A percentile compares a stretch with the other conserved stretches of the same genome.
These are phyloP conservation scores for Paratinospora sagittata DNA, from an alignment of 164 flowering plant species.

Conservation along the genomic window DNA sequence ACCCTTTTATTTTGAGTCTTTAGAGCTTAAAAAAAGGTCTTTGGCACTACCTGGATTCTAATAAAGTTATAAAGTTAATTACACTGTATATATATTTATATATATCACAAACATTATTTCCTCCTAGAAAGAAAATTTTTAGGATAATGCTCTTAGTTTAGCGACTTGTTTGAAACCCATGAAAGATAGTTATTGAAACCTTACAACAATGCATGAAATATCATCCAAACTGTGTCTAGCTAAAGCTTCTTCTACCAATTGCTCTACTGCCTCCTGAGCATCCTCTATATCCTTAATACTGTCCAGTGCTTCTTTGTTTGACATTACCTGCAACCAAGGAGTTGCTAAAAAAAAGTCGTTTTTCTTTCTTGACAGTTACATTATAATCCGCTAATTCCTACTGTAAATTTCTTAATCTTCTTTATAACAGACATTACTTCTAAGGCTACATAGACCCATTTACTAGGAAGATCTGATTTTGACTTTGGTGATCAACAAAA, in stretches of 20 bases:
- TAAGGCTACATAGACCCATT: no score
- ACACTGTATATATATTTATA: background rate
- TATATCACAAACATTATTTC: background rate
- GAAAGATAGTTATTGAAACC: background rate
- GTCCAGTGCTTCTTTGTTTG: background rate
- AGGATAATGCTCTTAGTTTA: background rate
- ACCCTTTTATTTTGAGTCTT: no score
- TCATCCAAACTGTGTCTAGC: slow-evolving; percentile 5
- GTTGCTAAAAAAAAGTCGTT: background rate
- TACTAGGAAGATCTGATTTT: no score
- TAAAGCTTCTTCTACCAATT: slow-evolving; percentile 6
- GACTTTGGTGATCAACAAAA: no score
- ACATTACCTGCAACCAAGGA: background rate
- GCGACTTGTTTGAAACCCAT: background rate
- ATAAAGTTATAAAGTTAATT: background rate
- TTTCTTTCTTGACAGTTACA: background rate
- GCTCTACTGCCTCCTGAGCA: slow-evolving; percentile 6
- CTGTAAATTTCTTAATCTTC: background rate
- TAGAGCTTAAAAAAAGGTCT: no score
- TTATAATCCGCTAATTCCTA: background rate
- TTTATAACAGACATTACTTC: background rate
- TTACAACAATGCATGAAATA: slow-evolving; percentile 10
- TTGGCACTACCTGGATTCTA: no score
- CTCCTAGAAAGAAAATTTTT: background rate
- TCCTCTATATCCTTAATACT: slow-evolving; percentile 4